Base-by-base conservation (phyloP, 768 basidiomycete species). In the Pleurotus salmoneostramineus region DNA sequence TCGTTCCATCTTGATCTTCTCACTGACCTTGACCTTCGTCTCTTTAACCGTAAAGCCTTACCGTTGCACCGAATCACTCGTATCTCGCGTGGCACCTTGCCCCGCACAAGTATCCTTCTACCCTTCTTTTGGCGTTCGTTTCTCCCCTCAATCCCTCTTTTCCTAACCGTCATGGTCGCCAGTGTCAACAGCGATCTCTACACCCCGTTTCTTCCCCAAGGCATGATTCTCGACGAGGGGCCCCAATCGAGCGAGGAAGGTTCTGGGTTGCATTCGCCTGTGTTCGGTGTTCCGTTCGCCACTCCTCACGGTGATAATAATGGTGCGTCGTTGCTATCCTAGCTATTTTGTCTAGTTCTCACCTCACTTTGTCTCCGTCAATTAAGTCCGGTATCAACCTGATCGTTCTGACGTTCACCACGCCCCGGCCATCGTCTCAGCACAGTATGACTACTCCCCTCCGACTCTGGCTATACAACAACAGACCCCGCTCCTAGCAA, bases 241-340 rank as follows among this genome's bases (percentile, higher is more conserved):
- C 79, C 80, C 45, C 86, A 84, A 71, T 88, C 86, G 21, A 87
- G 85, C 69, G 88, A 89, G 67, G 88, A 89, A 65, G 83, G 85
- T 66, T 89, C 88, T 54, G 88, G 85, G 60, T 72, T 90, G 21
- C 87, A 88, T 64, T 89, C 89, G 2, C 88, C 89, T 63, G 79
- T 84, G 54, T 86, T 87, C 71, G 76, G 74, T 57, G 68, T 79
- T 50, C 73, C 74, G 31, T 78, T 74, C 63, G 73, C 77, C 69
- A 69, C 76, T 61, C 69, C 73, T 57, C 74, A 77, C 74, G 72
- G 75, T 60, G 78, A 80, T 78, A 79, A 74, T 65, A 68, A 66
- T 76, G 73, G 80, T 83, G 70, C 77, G 79, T 75, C 67, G 69
- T 75, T 78, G 74, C 70, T 73, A 80, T 84, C 74, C 74, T 74